Evolutionary conservation across 2,329 filamentous ascomycete species (phyloP), one percentile per base, ranked within the genome.

Genomic region (Chaetomiaceae sp.): DNA sequence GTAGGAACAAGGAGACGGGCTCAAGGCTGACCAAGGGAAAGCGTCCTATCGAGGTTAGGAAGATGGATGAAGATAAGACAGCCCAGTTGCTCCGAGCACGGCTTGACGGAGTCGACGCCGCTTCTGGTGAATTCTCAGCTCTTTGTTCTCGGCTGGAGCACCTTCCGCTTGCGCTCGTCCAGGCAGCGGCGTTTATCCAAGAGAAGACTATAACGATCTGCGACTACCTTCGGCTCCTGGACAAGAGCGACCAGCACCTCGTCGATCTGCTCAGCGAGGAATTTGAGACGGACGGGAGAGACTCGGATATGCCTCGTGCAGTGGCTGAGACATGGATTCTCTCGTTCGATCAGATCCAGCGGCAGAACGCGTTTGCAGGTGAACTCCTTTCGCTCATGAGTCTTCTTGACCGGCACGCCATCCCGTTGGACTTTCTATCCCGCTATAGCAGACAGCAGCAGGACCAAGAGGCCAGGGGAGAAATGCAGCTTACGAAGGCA

Each of bases 101-200:
- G 0, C 42, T 70, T 0, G 57, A 57, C 0, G 45, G 55, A 12
- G 27, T 6, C 1, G 29, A 54, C 1, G 42, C 59, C 0, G 27
- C 49, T 0, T 7, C 40, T 0, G 27, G 44, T 1, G 47, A 61
- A 8, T 23, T 62, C 0, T 25, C 59, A 1, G 17, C 43, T 1
- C 62, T 72, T 0, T 59, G 66, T 1, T 59, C 61, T 1, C 61
- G 63, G 0, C 56, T 71, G 0, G 65, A 68, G 1, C 57, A 65
- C 12, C 57, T 72, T 0, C 70, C 70, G 0, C 62, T 73, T 1
- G 71, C 71, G 0, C 25, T 72, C 0, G 65, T 58, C 2, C 70
- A 72, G 43, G 70, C 68, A 6, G 61, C 69, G 0, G 65, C 31
- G 0, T 72, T 69, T 6, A 69, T 72, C 0, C 58, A 63, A 3